Base-by-base conservation (phyloP, 2,329 filamentous ascomycete species). In the Penicillium verrucosum region DNA sequence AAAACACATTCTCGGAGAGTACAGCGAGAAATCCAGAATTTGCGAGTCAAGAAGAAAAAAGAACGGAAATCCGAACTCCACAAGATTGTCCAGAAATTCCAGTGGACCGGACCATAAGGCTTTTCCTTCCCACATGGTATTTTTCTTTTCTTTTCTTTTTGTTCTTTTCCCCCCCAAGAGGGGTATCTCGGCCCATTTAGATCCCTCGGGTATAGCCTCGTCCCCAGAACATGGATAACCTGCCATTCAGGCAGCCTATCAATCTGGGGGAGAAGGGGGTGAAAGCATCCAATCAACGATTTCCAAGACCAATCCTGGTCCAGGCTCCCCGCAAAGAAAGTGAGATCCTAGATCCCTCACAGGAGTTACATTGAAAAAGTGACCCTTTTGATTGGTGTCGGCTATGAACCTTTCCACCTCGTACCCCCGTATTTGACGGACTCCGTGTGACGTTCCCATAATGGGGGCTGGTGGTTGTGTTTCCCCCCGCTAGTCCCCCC, bases 401-500 rank as follows among this genome's bases (percentile, higher is more conserved):
- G 23, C 27, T 38, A 30, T 54, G 37, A 49, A 42, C 44, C 36
- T 41, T 54, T 5, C 5, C 12, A n/a, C 4, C 14, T 12, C 11
- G 2, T 55, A 62, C 61, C 58, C 43, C 43, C 51, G 36, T 54
- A 48, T 57, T 53, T 10, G 48, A 54, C 38, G 49, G 54, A 9
- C 55, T 57, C 55, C 44, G 53, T 56, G 48, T 46, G 54, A 56
- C 54, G 42, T 44, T 46, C 27, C 48, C n/a, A 32, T 32, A 37
- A 27, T 23, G 16, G 27, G 51, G 51, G 29, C 50, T 38, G 37
- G 16, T 38, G 37, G 16, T 43, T 43, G 23, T 23, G n/a, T 34
- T 34, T 9, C 27, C 44, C 41, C 43, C n/a, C 32, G 16, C 36
- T 49, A 3, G 21, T 42, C 37, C 30, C 51, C 45, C 45, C 37